Percentiles rank a stretch among this genome's conserved stretches.
These are phyloP conservation scores for Cryphonectria parasitica DNA, from an alignment of 2,329 filamentous ascomycete genomes.

Conservation along the genomic window DNA sequence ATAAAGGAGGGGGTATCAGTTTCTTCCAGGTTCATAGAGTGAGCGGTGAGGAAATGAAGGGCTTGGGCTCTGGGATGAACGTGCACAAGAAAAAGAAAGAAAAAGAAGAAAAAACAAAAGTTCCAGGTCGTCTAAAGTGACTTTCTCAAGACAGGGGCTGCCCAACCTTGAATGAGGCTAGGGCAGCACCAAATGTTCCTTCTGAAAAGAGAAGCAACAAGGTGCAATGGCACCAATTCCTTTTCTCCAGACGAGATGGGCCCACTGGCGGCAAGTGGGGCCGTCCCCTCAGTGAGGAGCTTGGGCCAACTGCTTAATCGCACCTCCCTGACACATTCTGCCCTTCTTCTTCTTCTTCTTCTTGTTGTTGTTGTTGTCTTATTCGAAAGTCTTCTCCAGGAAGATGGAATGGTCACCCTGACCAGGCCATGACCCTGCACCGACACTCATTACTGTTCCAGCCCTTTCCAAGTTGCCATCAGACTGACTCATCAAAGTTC, in stretches of 20 bases:
- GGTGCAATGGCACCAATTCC: background rate
- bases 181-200: background rate
- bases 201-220: background rate
- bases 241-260: background rate
- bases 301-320: constrained; percentile 12
- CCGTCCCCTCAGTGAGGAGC: background rate
- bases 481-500: background rate
- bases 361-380: background rate
- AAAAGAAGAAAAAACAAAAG: no score
- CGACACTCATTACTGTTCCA: no score
- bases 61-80: background rate
- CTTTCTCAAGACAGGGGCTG: background rate
- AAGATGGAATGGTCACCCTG: background rate
- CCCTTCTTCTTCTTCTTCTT: no score
- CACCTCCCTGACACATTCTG: background rate
- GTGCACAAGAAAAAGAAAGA: no score
- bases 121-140: background rate
- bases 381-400: background rate
- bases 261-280: constrained; percentile 6
- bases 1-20: background rate
- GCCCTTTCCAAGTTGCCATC: no score
- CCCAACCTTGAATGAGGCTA: background rate
- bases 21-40: background rate
- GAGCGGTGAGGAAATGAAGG: background rate
- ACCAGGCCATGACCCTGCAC: background rate